Evolutionary conservation across 345 rosid species (phyloP).

Genomic region (Crucihimalaya himalaica): DNA sequence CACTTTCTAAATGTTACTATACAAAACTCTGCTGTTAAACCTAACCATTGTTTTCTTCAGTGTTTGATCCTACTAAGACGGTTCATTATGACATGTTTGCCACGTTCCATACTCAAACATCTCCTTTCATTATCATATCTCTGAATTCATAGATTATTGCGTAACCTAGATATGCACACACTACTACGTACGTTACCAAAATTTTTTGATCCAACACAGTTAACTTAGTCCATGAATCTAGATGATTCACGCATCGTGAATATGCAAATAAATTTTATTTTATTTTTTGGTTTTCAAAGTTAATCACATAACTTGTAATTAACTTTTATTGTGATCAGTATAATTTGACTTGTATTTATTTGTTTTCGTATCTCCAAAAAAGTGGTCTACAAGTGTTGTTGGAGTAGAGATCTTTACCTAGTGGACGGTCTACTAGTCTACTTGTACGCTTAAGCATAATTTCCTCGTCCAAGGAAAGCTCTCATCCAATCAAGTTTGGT

Average conservation of each 20-base stretch:
- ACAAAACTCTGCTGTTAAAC: neutral
- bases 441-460: conserved; percentile 14
- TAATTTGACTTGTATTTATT: neutral
- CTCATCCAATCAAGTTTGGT: neutral
- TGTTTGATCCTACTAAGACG: conserved; percentile 21
- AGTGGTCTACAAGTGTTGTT: neutral
- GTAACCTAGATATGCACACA: neutral
- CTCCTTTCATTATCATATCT: neutral
- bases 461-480: neutral
- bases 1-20: neutral
- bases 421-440: conserved; percentile 12
- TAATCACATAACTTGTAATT: neutral
- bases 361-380: neutral
- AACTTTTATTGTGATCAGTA: neutral
- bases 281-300: neutral
- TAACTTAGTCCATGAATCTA: conserved; percentile 17
- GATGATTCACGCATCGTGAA: neutral
- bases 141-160: conserved; percentile 8
- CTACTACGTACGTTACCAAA: neutral
- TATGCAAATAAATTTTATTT: neutral
- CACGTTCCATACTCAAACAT: conserved; percentile 13
- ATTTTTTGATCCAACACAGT: neutral
- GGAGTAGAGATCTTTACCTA: conserved; percentile 12
- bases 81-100: conserved; percentile 18
- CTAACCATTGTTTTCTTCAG: neutral